Base-by-base conservation (phyloP, 1,284 basidiomycete species). In the Pterula multifida region DNA sequence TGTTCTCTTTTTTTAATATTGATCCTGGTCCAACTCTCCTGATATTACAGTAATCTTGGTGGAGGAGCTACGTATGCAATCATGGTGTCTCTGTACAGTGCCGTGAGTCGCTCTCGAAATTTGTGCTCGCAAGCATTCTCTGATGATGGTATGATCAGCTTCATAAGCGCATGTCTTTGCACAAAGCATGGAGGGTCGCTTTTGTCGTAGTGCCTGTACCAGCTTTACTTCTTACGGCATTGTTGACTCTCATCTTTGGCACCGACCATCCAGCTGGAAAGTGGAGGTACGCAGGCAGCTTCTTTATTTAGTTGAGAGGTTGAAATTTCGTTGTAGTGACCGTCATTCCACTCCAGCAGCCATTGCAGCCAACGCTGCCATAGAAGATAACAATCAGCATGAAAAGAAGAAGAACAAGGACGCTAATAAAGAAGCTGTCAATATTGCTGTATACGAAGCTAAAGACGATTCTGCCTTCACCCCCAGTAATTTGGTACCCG, bases 131-230 rank as follows among this genome's bases (percentile, higher is more conserved):
- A 32, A 32, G 6, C 28, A 32, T 6, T 32, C n/a, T n/a, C n/a
- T n/a, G n/a, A n/a, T n/a, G n/a, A n/a, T 32, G 28, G 15, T 32
- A 32, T 22, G 39, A n/a, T 4, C 52, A 62, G 11, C 53, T 62
- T 1, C 63, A 70, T 13, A 72, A 73, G 39, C 1, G 57, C 3
- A 36, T 78, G 17, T 61, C 65, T 1, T 52, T 65, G 2, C 70
- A 73, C 54, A 57, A 70, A 0, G 74, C 80, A 9, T 83, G 79
- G 80, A 65, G 79, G 53, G 69, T 70, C 3, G 64, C 75, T 12
- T 83, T 81, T 59, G 72, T 69, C 17, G 68, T 77, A 32, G 70
- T 82, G 1, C 80, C 80, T 1, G 76, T 78, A 0, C 81, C 80
- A 0, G 62, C 75, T 35, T 64, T 82, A 2, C 58, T 81, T 48